Conservation (phyloP, 129 eudicot species). For the Arctium lappa region DNA sequence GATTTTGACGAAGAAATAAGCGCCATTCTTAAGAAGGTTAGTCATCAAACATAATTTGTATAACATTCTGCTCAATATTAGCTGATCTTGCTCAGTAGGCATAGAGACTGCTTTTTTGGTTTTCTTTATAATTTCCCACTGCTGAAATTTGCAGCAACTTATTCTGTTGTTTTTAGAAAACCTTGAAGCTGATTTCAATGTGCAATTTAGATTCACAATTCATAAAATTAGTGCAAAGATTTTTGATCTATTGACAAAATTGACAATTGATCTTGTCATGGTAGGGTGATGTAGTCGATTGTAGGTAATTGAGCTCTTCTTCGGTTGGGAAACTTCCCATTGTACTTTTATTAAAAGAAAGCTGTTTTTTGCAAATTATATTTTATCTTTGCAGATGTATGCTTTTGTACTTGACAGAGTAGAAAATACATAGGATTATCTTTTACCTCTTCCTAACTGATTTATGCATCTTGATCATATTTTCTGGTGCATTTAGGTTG, state of each 20-base stretch:
- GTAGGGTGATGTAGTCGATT: not conserved
- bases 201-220: not conserved
- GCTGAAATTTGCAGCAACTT: not conserved
- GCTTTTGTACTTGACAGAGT: not conserved
- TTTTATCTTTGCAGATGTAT: not conserved
- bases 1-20: conserved; percentile 94
- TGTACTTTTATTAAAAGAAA: not conserved
- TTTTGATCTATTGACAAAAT: not conserved
- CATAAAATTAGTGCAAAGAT: too few species aligned
- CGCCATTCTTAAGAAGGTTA: conserved; percentile 84
- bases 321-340: not conserved
- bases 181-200: not conserved
- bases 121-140: not conserved
- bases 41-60: conserved; percentile 4
- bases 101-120: not conserved
- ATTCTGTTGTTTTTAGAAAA: not conserved
- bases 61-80: not conserved
- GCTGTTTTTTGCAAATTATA: not conserved
- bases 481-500: conserved; percentile 51
- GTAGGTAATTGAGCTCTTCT: not conserved
- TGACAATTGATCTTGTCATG: not conserved
- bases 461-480: not conserved
- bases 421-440: not conserved
- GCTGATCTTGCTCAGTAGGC: not conserved
- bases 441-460: not conserved